Base-by-base conservation (phyloP, 108 stramenopile genomes). In the Fistulifera pelliculosa region DNA sequence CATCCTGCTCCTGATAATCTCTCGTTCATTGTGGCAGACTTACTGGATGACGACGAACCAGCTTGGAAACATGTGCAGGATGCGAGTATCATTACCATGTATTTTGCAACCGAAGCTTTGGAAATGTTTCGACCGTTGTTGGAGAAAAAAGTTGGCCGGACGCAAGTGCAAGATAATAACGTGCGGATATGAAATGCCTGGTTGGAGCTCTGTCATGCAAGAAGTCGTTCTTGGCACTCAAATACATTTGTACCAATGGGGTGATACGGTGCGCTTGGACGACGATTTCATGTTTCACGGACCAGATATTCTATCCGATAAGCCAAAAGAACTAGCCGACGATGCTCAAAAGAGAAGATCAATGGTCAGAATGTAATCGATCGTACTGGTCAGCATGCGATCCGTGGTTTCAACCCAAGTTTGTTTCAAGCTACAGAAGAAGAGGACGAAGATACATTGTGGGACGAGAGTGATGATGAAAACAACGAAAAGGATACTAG, bases 21-120 rank as follows among this genome's bases (percentile, higher is more conserved):
- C 41, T 65, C 76, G 28, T 91, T 91, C 56, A 35, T 79, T 23
- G 68, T 71, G 2, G 85, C 73, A 1, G 83, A 91, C 69, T 70
- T 91, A 42, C 51, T 80, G 35, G 52, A 74, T 41, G 47, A 45
- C 1, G 47, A 41, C 0, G 13, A 66, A 15, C 66, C 48, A 0
- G 61, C 60, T 53, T 50, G 43, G 41, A 52, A 71, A 35, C 27
- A 55, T 38, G 56, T 85, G 25, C 64, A 65, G 15, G 27, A 70
- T 12, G 71, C 83, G 8, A 85, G 81, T 12, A 60, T 92, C 42
- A 61, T 92, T 47, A 92, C 86, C 55, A 81, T 83, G 79, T 87
- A 87, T 61, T 88, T 92, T 73, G 82, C 83, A 13, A 58, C 69
- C 25, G 75, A 81, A 12, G 86, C 83, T 27, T 52, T 92, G 42